Base-by-base conservation (phyloP, 768 basidiomycete species). In the Asterophora parasitica region DNA sequence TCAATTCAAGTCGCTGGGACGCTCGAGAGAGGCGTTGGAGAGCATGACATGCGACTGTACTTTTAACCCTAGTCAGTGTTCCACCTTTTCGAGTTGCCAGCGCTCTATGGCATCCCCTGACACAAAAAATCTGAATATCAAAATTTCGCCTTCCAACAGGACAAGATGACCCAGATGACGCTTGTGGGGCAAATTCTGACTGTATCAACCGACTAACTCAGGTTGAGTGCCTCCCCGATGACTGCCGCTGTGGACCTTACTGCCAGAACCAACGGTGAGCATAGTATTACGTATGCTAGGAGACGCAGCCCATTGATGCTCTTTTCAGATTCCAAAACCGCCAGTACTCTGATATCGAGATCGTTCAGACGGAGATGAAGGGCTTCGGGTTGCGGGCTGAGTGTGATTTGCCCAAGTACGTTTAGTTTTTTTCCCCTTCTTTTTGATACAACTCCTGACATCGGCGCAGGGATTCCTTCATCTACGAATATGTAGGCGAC, bases 401-500 rank as follows among this genome's bases (percentile, higher is more conserved):
- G 46, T 65, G 61, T 49, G 82, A 83, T 64, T 61, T 91, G 51
- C 66, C 68, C 32, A 85, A 75, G 88, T 90, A 58, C 54, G 83
- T 44, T 23, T 23, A 23, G 20, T 23, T 34, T 33, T 20, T 23
- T 51, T 28, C 33, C 23, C 19, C 10, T 32, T 27, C 15, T 23
- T 17, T 23, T 11, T 7, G 12, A 28, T 23, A 23, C 23, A 49
- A 47, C 37, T 19, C 28, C 12, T 58, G 32, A 44, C 51, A 54
- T 10, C 43, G 39, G 36, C 36, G 10, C 63, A 97, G 94, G 57
- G 94, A 97, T 62, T 56, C 78, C 0, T 92, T 99, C 67, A 88
- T 99, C 47, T 98, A 97, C 63, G 96, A 99, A 66, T 98, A 99
- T 62, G 83, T 98, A 28, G 96, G 96, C 27, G 96, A 99, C 53